Conservation (phyloP, 2,329 filamentous ascomycete genomes). For the Ascochyta viciae-villosae region DNA sequence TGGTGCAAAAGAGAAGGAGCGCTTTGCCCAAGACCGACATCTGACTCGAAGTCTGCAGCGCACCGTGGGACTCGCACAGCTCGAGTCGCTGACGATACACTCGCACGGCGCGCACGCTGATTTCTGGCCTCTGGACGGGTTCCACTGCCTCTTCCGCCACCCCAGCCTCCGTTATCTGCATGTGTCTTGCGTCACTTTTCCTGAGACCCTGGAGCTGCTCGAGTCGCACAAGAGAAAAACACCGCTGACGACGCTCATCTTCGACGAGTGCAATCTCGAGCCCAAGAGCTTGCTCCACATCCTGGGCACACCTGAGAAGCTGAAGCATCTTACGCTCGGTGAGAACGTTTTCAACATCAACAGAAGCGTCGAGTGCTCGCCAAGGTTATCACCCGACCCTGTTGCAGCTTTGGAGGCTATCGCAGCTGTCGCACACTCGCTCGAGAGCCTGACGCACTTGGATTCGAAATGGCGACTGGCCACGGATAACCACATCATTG, state of each 20-base stretch:
- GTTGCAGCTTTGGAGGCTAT: slow-evolving; percentile 35
- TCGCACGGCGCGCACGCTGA: slow-evolving; percentile 42
- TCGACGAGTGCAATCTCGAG: slow-evolving; percentile 46
- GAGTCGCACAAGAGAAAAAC: slow-evolving; percentile 29
- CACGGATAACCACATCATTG: slow-evolving; percentile 20
- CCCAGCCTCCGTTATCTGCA: slow-evolving; percentile 43
- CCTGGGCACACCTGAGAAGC: slow-evolving; percentile 34
- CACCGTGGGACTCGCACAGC: slow-evolving; percentile 33
- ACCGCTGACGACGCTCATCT: slow-evolving; percentile 40
- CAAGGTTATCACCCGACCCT: slow-evolving; percentile 26
- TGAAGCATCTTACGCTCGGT: slow-evolving; percentile 43
- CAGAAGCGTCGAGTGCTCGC: slow-evolving; percentile 14
- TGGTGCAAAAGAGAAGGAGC: slow-evolving; percentile 21
- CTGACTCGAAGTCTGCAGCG: slow-evolving; percentile 22
- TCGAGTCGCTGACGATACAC: slow-evolving; percentile 43
- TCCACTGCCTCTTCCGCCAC: slow-evolving; percentile 46
- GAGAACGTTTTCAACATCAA: slow-evolving; percentile 43
- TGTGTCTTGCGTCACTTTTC: slow-evolving; percentile 41
- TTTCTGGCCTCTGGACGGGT: slow-evolving; percentile 43
- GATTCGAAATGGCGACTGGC: slow-evolving; percentile 34
- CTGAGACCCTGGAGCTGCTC: slow-evolving; percentile 28
- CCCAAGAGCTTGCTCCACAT: slow-evolving; percentile 34
- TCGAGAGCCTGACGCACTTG: slow-evolving; percentile 38
- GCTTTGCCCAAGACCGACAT: slow-evolving; percentile 20
- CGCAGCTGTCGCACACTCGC: slow-evolving; percentile 37